Conservation (phyloP, 495 filamentous ascomycete species). For the Aspergillus saccharolyticus region DNA sequence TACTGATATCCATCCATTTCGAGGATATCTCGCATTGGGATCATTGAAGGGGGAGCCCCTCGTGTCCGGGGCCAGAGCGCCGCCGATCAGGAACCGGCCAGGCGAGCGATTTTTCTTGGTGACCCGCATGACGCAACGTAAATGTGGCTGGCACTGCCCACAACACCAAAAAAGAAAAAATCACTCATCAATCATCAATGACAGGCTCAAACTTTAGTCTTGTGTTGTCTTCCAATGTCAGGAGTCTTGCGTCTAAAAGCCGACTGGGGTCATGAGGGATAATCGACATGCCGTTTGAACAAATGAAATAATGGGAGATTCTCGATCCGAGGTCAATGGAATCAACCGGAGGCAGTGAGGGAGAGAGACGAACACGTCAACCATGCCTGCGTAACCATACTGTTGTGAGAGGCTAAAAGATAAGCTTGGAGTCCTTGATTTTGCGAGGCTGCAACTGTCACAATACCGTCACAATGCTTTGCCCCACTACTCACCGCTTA, state of each 20-base stretch:
- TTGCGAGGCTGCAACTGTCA: not conserved
- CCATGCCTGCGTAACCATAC: not conserved
- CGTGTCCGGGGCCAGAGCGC: not conserved
- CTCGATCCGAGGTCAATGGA: not conserved
- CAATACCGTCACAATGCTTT: not conserved
- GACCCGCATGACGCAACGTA: not conserved
- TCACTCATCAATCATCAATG: too few relatives aligned
- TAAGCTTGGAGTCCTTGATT: not conserved
- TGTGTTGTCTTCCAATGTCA: too few relatives aligned
- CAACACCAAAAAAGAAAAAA: too few relatives aligned
- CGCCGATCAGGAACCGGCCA: not conserved
- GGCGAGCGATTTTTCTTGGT: not conserved
- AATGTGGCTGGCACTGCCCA: not conserved
- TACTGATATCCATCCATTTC: too few relatives aligned
- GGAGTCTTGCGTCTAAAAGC: too few relatives aligned
- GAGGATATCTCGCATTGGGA: not conserved
- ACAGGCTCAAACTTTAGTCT: too few relatives aligned
- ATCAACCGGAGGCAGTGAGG: not conserved
- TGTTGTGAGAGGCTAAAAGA: not conserved
- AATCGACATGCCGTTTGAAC: not conserved
- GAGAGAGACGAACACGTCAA: not conserved
- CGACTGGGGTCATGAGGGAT: not conserved
- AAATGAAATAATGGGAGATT: not conserved
- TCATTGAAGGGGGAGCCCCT: not conserved
- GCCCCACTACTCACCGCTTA: slow-evolving; percentile 1